Evolutionary conservation across 2,329 filamentous ascomycete species (phyloP).

Genomic region (Trichoderma simmonsii): DNA sequence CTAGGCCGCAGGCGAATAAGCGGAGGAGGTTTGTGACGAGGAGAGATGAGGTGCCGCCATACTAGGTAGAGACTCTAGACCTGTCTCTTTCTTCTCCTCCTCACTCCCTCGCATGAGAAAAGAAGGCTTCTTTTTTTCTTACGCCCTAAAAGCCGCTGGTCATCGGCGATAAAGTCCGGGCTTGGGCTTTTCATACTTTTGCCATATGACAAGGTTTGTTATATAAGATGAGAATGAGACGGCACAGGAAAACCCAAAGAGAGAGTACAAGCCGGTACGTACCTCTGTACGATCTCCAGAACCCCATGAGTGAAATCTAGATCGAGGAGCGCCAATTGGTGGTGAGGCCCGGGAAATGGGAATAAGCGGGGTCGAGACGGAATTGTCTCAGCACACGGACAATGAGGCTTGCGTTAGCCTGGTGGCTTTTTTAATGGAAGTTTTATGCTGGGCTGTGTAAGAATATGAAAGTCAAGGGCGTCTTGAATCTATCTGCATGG

Average conservation of each 20-base stretch:
- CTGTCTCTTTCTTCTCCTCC: neutral
- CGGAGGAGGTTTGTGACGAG: neutral
- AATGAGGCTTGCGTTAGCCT: neutral
- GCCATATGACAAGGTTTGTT: neutral
- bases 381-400: neutral
- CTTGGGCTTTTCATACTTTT: neutral
- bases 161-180: neutral
- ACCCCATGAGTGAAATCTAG: neutral
- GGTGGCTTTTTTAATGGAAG: neutral
- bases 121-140: neutral
- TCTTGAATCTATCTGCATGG: neutral
- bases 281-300: neutral
- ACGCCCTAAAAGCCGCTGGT: neutral
- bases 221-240: neutral
- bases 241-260: neutral
- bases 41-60: neutral
- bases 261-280: neutral
- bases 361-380: neutral
- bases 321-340: neutral
- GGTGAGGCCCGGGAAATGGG: neutral
- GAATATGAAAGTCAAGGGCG: neutral
- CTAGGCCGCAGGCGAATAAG: neutral
- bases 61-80: neutral
- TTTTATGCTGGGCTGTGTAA: neutral
- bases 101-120: neutral